phyloP scores from a whole-genome alignment of 1,139 yeast genomes.

The Geotrichum bryndzae region DNA sequence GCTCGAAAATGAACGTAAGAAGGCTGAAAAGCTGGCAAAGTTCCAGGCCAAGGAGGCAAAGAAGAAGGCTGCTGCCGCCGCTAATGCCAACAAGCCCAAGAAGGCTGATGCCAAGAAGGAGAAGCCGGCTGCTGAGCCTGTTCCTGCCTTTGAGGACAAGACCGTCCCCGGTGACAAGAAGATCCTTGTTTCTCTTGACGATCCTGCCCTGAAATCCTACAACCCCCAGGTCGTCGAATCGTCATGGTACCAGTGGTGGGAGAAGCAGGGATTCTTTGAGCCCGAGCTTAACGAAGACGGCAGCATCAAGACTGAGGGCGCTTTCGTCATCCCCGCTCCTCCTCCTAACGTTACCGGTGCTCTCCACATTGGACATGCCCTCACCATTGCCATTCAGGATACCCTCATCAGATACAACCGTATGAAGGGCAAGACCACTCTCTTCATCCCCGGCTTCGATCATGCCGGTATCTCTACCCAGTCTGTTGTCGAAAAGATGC shows the following conservation, averaged over 20 bases:
- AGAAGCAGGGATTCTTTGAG: conserved; percentile 73
- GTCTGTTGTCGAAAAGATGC: conserved; percentile 93
- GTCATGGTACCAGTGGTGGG: conserved; percentile 99
- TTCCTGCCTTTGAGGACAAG: conserved; percentile 75
- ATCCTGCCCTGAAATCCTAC: conserved; percentile 90
- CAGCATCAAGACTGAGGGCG: conserved; percentile 70
- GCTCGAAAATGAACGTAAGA: conserved; percentile 87
- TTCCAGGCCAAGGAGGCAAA: conserved; percentile 90
- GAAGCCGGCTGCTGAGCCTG: conserved; percentile 65
- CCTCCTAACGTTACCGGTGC: conserved; percentile 99
- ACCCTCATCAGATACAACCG: conserved; percentile 87
- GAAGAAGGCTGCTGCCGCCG: conserved; percentile 44
- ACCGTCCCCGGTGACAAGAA: conserved; percentile 91
- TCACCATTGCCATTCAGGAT: conserved; percentile 93
- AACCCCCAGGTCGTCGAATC: conserved; percentile 90
- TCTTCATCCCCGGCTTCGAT: conserved; percentile 94
- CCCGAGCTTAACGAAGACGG: conserved; percentile 81
- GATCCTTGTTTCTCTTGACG: conserved; percentile 73
- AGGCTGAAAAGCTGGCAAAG: conserved; percentile 94
- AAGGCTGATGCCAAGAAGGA: conserved; percentile 46
- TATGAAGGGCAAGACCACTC: conserved; percentile 93
- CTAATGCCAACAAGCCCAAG: conserved; percentile 35
- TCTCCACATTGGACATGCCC: conserved; percentile 95
- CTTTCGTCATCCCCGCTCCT: conserved; percentile 90
- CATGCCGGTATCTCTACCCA: conserved; percentile 99